phyloP scores from a whole-genome alignment of 768 basidiomycete species.

The Agaricus bisporus region DNA sequence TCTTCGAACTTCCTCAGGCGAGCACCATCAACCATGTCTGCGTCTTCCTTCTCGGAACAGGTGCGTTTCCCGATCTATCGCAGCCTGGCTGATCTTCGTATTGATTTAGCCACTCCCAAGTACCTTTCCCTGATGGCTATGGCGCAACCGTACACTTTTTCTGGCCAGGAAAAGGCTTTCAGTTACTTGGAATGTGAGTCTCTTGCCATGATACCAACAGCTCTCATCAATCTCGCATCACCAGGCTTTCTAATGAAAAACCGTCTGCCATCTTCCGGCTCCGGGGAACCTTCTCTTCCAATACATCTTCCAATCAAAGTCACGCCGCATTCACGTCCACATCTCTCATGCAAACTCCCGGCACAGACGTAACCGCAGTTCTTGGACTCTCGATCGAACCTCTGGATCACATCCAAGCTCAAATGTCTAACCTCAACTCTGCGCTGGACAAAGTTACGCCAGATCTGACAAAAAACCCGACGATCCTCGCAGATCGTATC shows the following conservation, averaged over 20 bases:
- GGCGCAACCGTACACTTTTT: slow-evolving; percentile 82
- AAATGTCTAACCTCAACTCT: slow-evolving; percentile 39
- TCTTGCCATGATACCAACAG: background rate
- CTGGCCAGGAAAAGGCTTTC: slow-evolving; percentile 85
- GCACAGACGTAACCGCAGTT: slow-evolving; percentile 55
- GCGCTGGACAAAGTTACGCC: slow-evolving; percentile 16
- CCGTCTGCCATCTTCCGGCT: slow-evolving; percentile 87
- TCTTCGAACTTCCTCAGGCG: slow-evolving; percentile 69
- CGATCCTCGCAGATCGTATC: slow-evolving; percentile 57
- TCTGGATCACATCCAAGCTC: slow-evolving; percentile 49
- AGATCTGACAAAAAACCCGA: slow-evolving; percentile 36
- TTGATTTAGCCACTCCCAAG: slow-evolving; percentile 22
- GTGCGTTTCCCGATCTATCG: slow-evolving; percentile 30
- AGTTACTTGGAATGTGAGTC: slow-evolving; percentile 75
- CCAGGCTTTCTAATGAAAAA: slow-evolving; percentile 84
- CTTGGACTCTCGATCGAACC: slow-evolving; percentile 82
- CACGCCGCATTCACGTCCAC: slow-evolving; percentile 34
- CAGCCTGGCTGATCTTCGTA: background rate
- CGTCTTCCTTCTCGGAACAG: slow-evolving; percentile 76
- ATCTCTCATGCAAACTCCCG: slow-evolving; percentile 16
- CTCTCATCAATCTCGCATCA: background rate
- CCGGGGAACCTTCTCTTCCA: slow-evolving; percentile 51
- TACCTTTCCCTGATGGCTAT: slow-evolving; percentile 79
- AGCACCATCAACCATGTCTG: slow-evolving; percentile 79
- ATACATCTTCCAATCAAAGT: slow-evolving; percentile 25